Conservation (phyloP, 2,329 filamentous ascomycete species). For the Penicillium sp. region DNA sequence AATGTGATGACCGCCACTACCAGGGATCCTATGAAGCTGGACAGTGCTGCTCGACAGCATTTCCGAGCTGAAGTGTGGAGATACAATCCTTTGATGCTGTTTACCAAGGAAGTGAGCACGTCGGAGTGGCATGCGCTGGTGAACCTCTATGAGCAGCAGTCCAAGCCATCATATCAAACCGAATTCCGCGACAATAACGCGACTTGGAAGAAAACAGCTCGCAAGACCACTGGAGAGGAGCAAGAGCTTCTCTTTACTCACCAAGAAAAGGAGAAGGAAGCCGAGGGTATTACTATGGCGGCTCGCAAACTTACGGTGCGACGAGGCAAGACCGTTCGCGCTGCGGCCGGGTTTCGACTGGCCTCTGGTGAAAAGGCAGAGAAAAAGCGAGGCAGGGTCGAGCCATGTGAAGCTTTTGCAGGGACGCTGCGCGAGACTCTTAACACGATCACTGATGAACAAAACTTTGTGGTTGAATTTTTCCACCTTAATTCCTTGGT, state of each 20-base stretch:
- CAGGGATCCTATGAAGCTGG: conserved; percentile 59
- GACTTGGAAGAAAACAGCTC: conserved; percentile 76
- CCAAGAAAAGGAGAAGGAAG: conserved; percentile 84
- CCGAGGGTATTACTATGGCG: conserved; percentile 64
- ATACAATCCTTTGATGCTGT: conserved; percentile 84
- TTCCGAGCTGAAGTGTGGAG: conserved; percentile 78
- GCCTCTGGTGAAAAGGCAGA: conserved; percentile 46
- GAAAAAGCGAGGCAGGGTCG: conserved; percentile 62
- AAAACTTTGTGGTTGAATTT: conserved; percentile 96
- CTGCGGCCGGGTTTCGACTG: conserved; percentile 45
- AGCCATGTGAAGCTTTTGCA: conserved; percentile 79
- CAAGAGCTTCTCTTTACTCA: conserved; percentile 84
- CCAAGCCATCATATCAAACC: conserved; percentile 73
- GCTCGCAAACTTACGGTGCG: conserved; percentile 92
- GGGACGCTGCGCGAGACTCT: conserved; percentile 78
- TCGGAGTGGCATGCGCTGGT: conserved; percentile 79
- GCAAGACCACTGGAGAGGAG: conserved; percentile 75
- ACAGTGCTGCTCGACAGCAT: conserved; percentile 68
- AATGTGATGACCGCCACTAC: conserved; percentile 54
- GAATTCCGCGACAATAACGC: conserved; percentile 77
- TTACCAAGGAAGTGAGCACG: conserved; percentile 79
- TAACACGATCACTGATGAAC: conserved; percentile 84
- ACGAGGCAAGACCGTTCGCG: conserved; percentile 73
- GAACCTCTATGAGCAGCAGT: conserved; percentile 76
- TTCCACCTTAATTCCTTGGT: conserved; percentile 91